A percentile compares a stretch with the other conserved stretches of the same genome.
These are phyloP conservation scores for Ocimum tenuiflorum DNA, from an alignment of 257 asterid genomes.

Conservation along the genomic window DNA sequence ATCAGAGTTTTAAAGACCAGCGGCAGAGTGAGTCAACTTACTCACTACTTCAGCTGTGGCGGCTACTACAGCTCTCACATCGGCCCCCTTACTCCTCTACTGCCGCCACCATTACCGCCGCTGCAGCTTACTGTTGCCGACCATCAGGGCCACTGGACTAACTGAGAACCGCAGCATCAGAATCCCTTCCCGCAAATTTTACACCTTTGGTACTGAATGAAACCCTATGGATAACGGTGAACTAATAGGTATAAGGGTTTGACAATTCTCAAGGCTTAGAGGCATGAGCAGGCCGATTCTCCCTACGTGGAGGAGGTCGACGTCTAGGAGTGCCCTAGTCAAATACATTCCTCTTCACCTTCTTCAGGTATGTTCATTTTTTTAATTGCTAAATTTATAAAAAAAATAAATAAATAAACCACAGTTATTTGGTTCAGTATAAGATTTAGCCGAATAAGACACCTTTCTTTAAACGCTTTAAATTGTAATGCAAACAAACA, in stretches of 20 bases:
- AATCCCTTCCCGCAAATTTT: not conserved
- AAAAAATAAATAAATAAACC: too few relatives aligned
- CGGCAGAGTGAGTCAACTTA: not conserved
- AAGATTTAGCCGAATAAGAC: too few relatives aligned
- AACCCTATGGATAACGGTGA: not conserved
- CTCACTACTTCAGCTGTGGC: slow-evolving; percentile 15
- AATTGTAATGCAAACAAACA: too few relatives aligned
- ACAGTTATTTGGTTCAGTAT: too few relatives aligned
- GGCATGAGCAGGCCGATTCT: slow-evolving; percentile 95
- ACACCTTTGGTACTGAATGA: slow-evolving; percentile 1
- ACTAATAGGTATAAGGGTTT: slow-evolving; percentile 67
- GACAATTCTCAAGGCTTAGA: slow-evolving; percentile 67
- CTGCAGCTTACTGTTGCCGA: not conserved
- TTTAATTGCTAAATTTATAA: too few relatives aligned
- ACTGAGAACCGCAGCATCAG: not conserved
- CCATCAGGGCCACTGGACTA: slow-evolving; percentile 8
- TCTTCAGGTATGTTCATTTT: slow-evolving; percentile 81
- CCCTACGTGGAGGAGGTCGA: slow-evolving; percentile 95
- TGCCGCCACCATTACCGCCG: slow-evolving; percentile 14
- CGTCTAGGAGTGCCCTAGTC: slow-evolving; percentile 92
- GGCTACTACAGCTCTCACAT: slow-evolving; percentile 21
- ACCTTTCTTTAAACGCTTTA: too few relatives aligned
- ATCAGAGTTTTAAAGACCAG: too few relatives aligned
- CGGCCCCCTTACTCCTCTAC: slow-evolving; percentile 21
- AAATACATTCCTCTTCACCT: slow-evolving; percentile 57